A percentile compares a stretch with the other conserved stretches of the same genome.
phyloP scores from a whole-genome alignment of 2,329 filamentous ascomycete species.

The Penicillium fuscoglaucum region DNA sequence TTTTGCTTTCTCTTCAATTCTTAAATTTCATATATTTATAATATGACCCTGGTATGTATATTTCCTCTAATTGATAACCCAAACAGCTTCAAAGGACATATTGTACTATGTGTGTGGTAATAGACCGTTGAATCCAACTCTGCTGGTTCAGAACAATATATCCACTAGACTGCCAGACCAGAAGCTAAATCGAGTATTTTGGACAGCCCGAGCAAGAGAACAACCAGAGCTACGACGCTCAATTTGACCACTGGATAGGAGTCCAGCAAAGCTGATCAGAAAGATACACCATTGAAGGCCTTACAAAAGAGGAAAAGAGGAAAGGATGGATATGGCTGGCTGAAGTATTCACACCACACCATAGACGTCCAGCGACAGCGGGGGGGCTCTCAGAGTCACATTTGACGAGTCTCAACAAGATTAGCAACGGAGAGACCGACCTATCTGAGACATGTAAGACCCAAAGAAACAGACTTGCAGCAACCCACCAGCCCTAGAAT shows the following conservation, averaged over 20 bases:
- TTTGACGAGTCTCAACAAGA: not conserved
- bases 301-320: too few species aligned
- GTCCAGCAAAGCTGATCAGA: not conserved
- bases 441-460: constrained; percentile 2
- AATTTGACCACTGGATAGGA: not conserved
- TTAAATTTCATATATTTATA: not conserved
- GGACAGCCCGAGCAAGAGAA: not conserved
- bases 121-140: not conserved
- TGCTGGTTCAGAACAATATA: not conserved
- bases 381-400: not conserved
- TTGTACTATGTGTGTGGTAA: not conserved
- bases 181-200: not conserved
- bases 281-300: not conserved
- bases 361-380: not conserved
- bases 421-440: not conserved
- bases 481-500: not conserved
- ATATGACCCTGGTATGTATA: not conserved
- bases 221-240: not conserved
- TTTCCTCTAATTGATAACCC: not conserved
- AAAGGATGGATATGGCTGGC: not conserved
- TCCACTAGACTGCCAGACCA: not conserved
- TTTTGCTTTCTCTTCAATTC: not conserved
- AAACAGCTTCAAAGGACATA: not conserved
- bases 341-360: not conserved
- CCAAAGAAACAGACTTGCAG: not conserved